phyloP scores from a whole-genome alignment of 768 basidiomycete genomes.

The Amanita rimosa region DNA sequence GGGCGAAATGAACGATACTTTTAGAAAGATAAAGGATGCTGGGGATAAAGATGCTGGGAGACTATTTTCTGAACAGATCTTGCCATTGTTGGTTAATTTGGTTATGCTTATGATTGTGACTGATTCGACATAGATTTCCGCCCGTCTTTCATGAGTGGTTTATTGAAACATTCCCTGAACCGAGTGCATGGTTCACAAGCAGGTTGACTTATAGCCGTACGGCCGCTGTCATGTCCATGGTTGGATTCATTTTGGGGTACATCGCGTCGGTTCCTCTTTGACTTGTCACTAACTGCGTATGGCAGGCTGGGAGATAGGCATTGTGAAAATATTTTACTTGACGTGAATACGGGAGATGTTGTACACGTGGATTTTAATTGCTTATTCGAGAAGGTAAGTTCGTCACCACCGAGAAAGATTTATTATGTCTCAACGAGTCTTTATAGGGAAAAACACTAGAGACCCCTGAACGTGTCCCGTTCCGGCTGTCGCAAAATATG shows the following conservation, averaged over 20 bases:
- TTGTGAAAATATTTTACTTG: constrained; percentile 92
- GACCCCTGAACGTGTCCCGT: constrained; percentile 86
- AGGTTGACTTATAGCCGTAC: constrained; percentile 83
- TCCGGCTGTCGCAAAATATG: constrained; percentile 88
- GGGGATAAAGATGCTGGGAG: constrained; percentile 38
- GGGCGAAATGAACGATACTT: constrained; percentile 31
- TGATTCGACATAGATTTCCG: constrained; percentile 38
- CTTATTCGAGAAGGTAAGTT: constrained; percentile 82
- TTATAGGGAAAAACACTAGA: constrained; percentile 67
- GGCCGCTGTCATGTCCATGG: constrained; percentile 96
- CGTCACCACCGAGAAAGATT: background rate
- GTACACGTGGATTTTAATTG: constrained; percentile 98
- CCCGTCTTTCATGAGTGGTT: constrained; percentile 98
- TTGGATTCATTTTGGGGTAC: constrained; percentile 92
- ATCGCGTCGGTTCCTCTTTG: constrained; percentile 11
- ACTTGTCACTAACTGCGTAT: background rate
- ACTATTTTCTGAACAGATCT: constrained; percentile 40
- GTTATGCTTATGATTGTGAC: background rate
- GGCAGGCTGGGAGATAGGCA: constrained; percentile 93
- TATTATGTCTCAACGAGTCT: constrained; percentile 14
- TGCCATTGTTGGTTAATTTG: constrained; percentile 37
- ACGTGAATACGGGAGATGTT: constrained; percentile 77
- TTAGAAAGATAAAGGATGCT: constrained; percentile 38
- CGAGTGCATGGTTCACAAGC: constrained; percentile 86
- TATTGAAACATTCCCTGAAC: constrained; percentile 92